These are phyloP conservation scores for Rhynchospora breviuscula DNA, from an alignment of 176 grass and related monocot genomes.

Conservation along the genomic window DNA sequence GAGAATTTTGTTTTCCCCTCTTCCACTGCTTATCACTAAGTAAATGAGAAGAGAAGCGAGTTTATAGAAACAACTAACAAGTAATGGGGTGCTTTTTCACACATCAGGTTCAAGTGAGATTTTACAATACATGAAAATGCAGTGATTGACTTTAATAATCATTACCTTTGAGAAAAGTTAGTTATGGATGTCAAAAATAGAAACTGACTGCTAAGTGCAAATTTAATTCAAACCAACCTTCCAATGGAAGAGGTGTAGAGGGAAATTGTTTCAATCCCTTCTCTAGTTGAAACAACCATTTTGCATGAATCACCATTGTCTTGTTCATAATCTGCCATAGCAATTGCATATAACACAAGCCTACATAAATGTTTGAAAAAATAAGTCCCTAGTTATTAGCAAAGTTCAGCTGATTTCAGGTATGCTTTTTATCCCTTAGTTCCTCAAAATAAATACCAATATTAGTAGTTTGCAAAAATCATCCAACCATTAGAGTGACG, in stretches of 20 bases:
- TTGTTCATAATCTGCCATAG: constrained; percentile 77
- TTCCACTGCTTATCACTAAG: too few species aligned
- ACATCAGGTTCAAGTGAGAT: background rate
- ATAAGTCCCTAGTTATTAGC: background rate
- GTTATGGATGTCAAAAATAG: constrained; percentile 2
- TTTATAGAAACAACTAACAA: background rate
- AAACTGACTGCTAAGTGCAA: background rate
- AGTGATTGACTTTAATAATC: background rate
- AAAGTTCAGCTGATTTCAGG: background rate
- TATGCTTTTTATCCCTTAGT: background rate
- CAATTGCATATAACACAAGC: constrained; percentile 87
- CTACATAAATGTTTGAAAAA: constrained; percentile 36
- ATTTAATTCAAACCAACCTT: constrained; percentile 38
- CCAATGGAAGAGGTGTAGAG: constrained; percentile 75
- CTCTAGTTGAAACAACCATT: constrained; percentile 54
- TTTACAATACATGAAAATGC: background rate
- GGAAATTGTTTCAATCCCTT: constrained; percentile 65
- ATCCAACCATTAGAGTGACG: background rate
- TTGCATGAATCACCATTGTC: constrained; percentile 35
- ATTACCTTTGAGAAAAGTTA: background rate
- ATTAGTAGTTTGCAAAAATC: background rate
- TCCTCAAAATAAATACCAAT: background rate
- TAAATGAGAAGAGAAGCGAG: background rate
- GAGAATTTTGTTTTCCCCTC: too few species aligned
- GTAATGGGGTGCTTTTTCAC: background rate